Conservation (phyloP, 768 basidiomycete species). For the Tulasnella sp. region DNA sequence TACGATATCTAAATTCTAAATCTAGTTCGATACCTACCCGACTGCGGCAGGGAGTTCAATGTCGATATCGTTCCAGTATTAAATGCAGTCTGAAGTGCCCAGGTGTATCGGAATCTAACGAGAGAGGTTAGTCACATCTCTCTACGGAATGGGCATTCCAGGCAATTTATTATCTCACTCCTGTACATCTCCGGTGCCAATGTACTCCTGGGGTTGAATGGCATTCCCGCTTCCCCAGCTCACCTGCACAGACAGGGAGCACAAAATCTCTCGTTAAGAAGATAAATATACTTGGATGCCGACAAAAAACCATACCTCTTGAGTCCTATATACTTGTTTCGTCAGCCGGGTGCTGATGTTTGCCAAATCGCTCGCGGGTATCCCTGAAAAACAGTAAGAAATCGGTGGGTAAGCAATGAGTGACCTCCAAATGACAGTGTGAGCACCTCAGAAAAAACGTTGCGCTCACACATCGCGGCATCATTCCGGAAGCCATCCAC, state of each 20-base stretch:
- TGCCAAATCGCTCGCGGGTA: slow-evolving; percentile 41
- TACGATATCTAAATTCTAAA: background rate
- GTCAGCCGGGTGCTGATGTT: slow-evolving; percentile 43
- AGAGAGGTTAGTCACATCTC: no score
- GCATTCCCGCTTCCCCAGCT: slow-evolving; percentile 42
- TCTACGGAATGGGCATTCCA: no score
- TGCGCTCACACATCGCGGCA: slow-evolving; percentile 12
- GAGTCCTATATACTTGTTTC: slow-evolving; percentile 45
- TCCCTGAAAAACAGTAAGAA: slow-evolving; percentile 34
- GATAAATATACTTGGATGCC: no score
- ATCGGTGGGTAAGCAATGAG: background rate
- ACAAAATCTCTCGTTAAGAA: background rate
- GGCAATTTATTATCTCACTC: no score
- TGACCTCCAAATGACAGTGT: no score
- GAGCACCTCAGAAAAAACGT: background rate
- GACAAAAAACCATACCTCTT: slow-evolving; percentile 35
- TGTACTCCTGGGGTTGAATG: slow-evolving; percentile 47
- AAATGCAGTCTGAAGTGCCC: slow-evolving; percentile 43
- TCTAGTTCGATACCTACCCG: slow-evolving; percentile 29
- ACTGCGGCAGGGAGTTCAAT: slow-evolving; percentile 36
- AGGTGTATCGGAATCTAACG: slow-evolving; percentile 48
- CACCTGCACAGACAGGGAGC: slow-evolving; percentile 12
- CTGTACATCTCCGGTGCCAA: slow-evolving; percentile 48
- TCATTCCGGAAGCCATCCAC: slow-evolving; percentile 24
- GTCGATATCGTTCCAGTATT: slow-evolving; percentile 39